phyloP scores from a whole-genome alignment of 495 filamentous ascomycete genomes.

The Bombardia bombarda region DNA sequence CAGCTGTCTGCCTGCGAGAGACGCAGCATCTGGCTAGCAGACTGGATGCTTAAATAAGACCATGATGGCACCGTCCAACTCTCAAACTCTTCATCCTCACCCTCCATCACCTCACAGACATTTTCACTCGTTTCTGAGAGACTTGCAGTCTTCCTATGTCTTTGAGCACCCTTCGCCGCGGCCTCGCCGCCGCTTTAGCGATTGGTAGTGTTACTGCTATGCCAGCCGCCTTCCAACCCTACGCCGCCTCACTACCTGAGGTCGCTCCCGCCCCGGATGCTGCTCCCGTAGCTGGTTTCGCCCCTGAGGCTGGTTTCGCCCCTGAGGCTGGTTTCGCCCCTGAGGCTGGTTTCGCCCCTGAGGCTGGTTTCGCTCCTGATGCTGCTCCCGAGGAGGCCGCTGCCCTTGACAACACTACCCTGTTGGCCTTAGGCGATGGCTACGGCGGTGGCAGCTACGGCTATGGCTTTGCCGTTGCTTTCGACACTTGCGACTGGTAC shows the following conservation, averaged over 20 bases:
- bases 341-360: no score
- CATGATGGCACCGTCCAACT: background rate
- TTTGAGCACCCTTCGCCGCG: conserved; percentile 7
- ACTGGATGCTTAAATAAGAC: background rate
- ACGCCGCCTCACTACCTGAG: conserved; percentile 1
- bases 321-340: no score
- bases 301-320: no score
- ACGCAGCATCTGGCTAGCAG: no score
- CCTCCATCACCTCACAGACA: background rate
- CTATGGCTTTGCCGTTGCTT: conserved; percentile 4
- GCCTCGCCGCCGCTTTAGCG: conserved; percentile 10
- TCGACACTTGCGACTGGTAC: conserved; percentile 8
- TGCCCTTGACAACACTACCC: no score
- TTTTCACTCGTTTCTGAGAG: background rate
- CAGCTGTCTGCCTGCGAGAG: no score
- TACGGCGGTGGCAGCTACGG: no score
- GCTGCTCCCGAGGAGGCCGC: no score
- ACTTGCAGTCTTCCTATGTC: conserved; percentile 5
- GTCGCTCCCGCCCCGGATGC: no score
- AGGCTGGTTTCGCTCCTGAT: no score
- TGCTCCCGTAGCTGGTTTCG: no score
- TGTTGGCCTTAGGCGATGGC: no score
- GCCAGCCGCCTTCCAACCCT: conserved; percentile 2
- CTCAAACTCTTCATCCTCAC: background rate
- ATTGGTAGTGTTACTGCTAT: conserved; percentile 5